Evolutionary conservation across 192 early-diverging fungal genomes (phyloP).

Genomic region (Coemansia sp.): DNA sequence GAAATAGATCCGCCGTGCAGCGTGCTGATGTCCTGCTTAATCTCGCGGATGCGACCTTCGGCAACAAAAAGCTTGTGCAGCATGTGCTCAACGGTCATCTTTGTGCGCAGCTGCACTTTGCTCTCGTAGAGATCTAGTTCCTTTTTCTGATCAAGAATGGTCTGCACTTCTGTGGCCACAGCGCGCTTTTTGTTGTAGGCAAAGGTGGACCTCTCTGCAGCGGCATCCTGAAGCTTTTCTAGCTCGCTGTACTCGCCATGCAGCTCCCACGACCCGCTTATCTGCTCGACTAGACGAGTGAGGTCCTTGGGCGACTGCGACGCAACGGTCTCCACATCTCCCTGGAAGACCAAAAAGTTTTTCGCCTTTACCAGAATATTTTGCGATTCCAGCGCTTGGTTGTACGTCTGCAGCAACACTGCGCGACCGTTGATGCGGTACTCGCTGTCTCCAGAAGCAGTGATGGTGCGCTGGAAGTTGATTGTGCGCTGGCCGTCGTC

Average conservation of each 20-base stretch:
- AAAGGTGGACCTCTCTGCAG: slow-evolving; percentile 84
- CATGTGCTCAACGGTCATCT: slow-evolving; percentile 68
- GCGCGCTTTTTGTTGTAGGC: slow-evolving; percentile 91
- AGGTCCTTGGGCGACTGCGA: slow-evolving; percentile 95
- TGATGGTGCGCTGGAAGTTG: slow-evolving; percentile 73
- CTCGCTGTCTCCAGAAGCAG: slow-evolving; percentile 71
- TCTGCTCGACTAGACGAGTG: slow-evolving; percentile 92
- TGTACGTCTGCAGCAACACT: slow-evolving; percentile 79
- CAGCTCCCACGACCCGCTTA: slow-evolving; percentile 90
- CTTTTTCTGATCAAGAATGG: slow-evolving; percentile 88
- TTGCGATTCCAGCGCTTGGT: slow-evolving; percentile 72
- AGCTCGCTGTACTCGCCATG: slow-evolving; percentile 87
- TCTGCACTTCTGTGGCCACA: slow-evolving; percentile 88
- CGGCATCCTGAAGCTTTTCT: slow-evolving; percentile 79
- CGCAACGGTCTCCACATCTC: slow-evolving; percentile 95
- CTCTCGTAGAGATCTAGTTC: slow-evolving; percentile 85
- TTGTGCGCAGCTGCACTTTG: slow-evolving; percentile 65
- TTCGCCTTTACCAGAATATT: slow-evolving; percentile 93
- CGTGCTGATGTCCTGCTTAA: slow-evolving; percentile 62
- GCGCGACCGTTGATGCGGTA: slow-evolving; percentile 82
- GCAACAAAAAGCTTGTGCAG: slow-evolving; percentile 93
- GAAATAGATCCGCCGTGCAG: slow-evolving; percentile 55
- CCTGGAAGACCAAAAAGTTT: slow-evolving; percentile 99
- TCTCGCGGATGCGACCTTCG: slow-evolving; percentile 64
- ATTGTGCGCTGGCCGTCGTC: slow-evolving; percentile 64